Evolutionary conservation across 805 yeast species (phyloP).

Genomic region (Blastobotrys mokoenaii): DNA sequence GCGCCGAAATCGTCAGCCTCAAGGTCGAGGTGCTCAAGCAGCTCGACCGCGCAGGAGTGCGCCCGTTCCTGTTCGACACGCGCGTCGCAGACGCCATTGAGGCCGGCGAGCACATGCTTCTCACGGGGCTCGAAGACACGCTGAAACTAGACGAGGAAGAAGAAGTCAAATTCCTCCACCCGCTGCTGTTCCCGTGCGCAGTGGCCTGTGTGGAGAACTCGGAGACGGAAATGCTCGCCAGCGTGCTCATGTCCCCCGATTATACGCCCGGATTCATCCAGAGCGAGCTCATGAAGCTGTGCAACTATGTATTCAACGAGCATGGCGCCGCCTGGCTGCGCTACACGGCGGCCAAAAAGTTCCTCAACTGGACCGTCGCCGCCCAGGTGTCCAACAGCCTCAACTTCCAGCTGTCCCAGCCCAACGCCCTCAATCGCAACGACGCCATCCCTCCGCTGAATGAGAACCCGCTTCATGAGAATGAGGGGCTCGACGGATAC

Average conservation of each 20-base stretch:
- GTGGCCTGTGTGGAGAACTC: conserved; percentile 8
- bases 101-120: conserved; percentile 1
- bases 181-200: conserved; percentile 16
- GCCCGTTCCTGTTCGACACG: conserved; percentile 18
- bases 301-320: conserved; percentile 19
- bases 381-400: not conserved
- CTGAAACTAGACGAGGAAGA: not conserved
- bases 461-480: not conserved
- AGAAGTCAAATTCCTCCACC: conserved; percentile 1
- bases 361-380: conserved; percentile 16
- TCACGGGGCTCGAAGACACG: not conserved
- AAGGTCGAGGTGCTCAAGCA: conserved; percentile 14
- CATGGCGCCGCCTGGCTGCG: conserved; percentile 22
- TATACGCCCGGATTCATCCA: conserved; percentile 13
- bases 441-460: not conserved
- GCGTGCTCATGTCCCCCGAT: conserved; percentile 19
- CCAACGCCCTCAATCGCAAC: not conserved
- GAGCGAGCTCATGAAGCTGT: conserved; percentile 16
- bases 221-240: conserved; percentile 20
- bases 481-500: not conserved
- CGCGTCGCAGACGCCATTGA: conserved; percentile 14
- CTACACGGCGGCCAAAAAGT: conserved; percentile 18
- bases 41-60: conserved; percentile 11
- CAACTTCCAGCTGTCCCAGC: not conserved
- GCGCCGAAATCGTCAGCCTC: conserved; percentile 7